Evolutionary conservation across 441 rosid species (phyloP).

Genomic region (Isatis lusitanica): DNA sequence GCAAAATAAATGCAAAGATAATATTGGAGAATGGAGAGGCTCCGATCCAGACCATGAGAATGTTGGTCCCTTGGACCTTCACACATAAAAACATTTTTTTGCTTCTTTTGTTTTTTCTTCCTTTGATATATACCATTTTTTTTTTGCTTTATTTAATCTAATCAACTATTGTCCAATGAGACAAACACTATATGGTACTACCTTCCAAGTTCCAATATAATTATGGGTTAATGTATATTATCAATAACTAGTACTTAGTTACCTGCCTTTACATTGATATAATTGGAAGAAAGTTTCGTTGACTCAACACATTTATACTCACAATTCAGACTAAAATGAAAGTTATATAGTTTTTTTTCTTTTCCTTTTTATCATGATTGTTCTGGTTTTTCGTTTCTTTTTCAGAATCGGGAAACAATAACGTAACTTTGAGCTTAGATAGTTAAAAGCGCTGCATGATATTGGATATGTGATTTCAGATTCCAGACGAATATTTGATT

Average conservation of each 20-base stretch:
- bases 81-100: slow-evolving; percentile 13
- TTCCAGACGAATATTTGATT: neutral
- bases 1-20: neutral
- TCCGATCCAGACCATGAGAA: slow-evolving; percentile 33
- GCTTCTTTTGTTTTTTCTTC: slow-evolving; percentile 18
- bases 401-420: neutral
- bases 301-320: neutral
- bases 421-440: neutral
- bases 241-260: neutral
- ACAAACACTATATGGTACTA: neutral
- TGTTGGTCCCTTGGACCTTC: slow-evolving; percentile 37
- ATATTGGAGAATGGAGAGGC: slow-evolving; percentile 6
- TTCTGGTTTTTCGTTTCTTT: neutral
- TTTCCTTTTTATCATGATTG: neutral
- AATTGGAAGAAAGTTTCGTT: neutral
- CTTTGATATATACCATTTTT: slow-evolving; percentile 1
- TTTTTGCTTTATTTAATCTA: slow-evolving; percentile 5
- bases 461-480: neutral
- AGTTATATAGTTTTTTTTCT: neutral
- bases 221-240: neutral
- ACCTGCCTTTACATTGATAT: too few relatives aligned
- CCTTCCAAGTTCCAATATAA: neutral
- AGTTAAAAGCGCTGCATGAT: neutral
- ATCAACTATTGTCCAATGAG: slow-evolving; percentile 6
- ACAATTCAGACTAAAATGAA: neutral